A percentile compares a stretch with the other conserved stretches of the same genome.
phyloP scores from a whole-genome alignment of 345 rosid genomes.

The Lepidium sativum region DNA sequence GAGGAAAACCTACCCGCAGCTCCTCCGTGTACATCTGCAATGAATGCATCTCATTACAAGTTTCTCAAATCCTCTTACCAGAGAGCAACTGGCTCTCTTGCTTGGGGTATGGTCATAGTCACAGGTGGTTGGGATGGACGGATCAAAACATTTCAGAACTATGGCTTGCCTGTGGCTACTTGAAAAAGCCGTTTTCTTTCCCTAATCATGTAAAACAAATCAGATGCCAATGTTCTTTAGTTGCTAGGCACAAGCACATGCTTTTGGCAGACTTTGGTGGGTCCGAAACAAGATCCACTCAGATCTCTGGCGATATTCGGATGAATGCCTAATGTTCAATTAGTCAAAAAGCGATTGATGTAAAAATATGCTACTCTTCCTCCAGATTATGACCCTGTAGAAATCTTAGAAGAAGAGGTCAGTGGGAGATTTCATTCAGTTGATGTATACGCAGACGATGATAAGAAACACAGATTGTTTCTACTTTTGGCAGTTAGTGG shows the following conservation, averaged over 20 bases:
- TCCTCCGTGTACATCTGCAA: slow-evolving; percentile 25
- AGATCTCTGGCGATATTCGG: background rate
- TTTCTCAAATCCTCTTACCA: slow-evolving; percentile 67
- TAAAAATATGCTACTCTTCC: background rate
- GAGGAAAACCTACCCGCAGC: slow-evolving; percentile 56
- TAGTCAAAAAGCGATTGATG: slow-evolving; percentile 10
- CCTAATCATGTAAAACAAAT: slow-evolving; percentile 3
- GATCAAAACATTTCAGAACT: slow-evolving; percentile 81
- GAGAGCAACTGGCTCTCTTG: slow-evolving; percentile 54
- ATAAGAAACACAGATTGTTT: slow-evolving; percentile 18
- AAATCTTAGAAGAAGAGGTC: slow-evolving; percentile 13
- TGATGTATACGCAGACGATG: slow-evolving; percentile 27
- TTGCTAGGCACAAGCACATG: slow-evolving; percentile 27
- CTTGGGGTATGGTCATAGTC: slow-evolving; percentile 91
- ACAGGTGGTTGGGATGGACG: slow-evolving; percentile 93
- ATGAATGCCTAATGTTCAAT: background rate
- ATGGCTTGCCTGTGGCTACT: slow-evolving; percentile 64
- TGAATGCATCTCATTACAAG: slow-evolving; percentile 60
- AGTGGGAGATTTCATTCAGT: slow-evolving; percentile 6
- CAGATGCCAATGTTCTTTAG: slow-evolving; percentile 23
- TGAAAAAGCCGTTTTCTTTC: background rate
- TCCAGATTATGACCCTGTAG: slow-evolving; percentile 10
- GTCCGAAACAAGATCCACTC: slow-evolving; percentile 12
- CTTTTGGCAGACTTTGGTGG: slow-evolving; percentile 18
- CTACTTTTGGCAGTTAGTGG: slow-evolving; percentile 22